phyloP scores from a whole-genome alignment of 2,329 filamentous ascomycete genomes.

The Lachnellula occidentalis region DNA sequence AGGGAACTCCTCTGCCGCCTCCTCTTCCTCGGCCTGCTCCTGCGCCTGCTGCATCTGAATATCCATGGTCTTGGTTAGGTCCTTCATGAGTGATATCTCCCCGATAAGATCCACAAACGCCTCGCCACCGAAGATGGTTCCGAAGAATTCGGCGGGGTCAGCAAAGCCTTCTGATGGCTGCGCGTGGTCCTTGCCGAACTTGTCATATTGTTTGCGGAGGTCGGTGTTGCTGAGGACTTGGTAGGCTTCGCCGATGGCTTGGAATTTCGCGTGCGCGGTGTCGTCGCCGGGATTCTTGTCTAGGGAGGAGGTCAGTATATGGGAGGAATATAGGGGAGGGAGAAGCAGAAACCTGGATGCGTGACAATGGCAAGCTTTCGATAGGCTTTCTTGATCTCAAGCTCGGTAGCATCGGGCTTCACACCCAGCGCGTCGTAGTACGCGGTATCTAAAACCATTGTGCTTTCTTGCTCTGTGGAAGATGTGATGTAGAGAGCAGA shows the following conservation, averaged over 20 bases:
- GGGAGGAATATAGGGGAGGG: neutral
- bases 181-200: conserved; percentile 91
- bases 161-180: conserved; percentile 88
- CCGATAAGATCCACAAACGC: conserved; percentile 96
- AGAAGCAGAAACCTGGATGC: conserved; percentile 43
- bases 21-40: conserved; percentile 58
- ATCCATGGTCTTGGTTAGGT: conserved; percentile 96
- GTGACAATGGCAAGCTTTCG: conserved; percentile 90
- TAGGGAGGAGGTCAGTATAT: conserved; percentile 30
- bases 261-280: conserved; percentile 88
- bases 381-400: conserved; percentile 97
- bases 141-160: conserved; percentile 96
- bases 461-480: neutral
- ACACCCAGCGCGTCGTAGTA: conserved; percentile 71
- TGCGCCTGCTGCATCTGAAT: conserved; percentile 84
- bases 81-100: conserved; percentile 98
- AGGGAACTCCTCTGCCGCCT: conserved; percentile 63
- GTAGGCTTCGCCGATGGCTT: conserved; percentile 71
- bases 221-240: conserved; percentile 83
- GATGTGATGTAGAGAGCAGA: neutral
- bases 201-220: conserved; percentile 88
- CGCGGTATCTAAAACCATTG: conserved; percentile 31
- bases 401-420: conserved; percentile 74
- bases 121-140: conserved; percentile 95
- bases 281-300: conserved; percentile 99